These are phyloP conservation scores for Mariannaea sp. DNA, from an alignment of 2,329 filamentous ascomycete genomes.

Conservation along the genomic window DNA sequence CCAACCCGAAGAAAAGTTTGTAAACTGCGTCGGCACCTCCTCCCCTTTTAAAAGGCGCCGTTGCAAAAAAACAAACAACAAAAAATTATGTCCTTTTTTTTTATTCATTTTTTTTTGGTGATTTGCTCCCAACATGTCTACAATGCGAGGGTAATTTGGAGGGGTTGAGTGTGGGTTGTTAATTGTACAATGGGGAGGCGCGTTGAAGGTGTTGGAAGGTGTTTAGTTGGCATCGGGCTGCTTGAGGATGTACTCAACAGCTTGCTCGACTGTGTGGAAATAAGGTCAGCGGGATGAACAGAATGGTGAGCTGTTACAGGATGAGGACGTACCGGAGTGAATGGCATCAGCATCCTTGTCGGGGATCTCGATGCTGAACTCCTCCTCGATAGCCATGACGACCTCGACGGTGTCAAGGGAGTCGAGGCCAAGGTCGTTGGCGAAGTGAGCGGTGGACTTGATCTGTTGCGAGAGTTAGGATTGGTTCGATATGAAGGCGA, in stretches of 20 bases:
- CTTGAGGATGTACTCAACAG: constrained; percentile 89
- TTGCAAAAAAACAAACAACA: constrained; percentile 15
- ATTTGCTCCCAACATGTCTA: constrained; percentile 24
- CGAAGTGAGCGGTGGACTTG: constrained; percentile 82
- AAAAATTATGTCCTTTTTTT: no score
- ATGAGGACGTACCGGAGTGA: constrained; percentile 78
- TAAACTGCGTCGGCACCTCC: constrained; percentile 12
- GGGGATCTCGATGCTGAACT: constrained; percentile 91
- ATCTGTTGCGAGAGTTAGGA: constrained; percentile 61
- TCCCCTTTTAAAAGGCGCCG: constrained; percentile 14
- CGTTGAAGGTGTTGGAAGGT: constrained; percentile 11
- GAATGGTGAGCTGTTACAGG: no score
- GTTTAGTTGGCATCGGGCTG: constrained; percentile 84
- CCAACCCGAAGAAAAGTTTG: not conserved
- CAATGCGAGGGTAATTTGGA: constrained; percentile 23
- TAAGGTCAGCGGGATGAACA: not conserved
- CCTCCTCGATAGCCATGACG: constrained; percentile 99
- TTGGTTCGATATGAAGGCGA: constrained; percentile 17
- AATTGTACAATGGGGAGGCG: constrained; percentile 37
- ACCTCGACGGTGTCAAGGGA: constrained; percentile 98
- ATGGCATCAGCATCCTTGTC: constrained; percentile 96
- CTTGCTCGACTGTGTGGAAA: constrained; percentile 75
- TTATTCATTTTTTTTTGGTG: no score
- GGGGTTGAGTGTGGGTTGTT: constrained; percentile 20
- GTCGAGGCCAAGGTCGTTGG: constrained; percentile 96